Evolutionary conservation across 768 basidiomycete genomes (phyloP).

Genomic region (Psilocybe subaeruginosa): DNA sequence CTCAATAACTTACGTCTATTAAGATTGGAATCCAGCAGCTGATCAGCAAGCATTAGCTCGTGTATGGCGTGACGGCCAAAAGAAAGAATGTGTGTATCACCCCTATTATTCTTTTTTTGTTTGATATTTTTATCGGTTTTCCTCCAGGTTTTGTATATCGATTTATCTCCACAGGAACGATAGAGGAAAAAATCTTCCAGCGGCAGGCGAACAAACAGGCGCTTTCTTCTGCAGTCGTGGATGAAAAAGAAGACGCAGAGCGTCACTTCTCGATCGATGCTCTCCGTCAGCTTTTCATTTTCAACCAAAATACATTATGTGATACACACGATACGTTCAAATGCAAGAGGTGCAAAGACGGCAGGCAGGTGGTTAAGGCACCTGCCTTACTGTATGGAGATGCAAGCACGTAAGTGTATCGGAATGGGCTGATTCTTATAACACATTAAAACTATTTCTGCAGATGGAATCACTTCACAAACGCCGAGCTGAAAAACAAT

Average conservation of each 20-base stretch:
- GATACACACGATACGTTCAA: slow-evolving; percentile 99
- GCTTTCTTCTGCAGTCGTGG: slow-evolving; percentile 96
- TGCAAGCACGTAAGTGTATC: slow-evolving; percentile 85
- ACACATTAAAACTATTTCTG: background rate
- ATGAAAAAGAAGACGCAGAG: slow-evolving; percentile 94
- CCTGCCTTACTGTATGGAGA: slow-evolving; percentile 93
- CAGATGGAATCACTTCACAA: slow-evolving; percentile 98
- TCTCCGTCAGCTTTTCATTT: slow-evolving; percentile 88
- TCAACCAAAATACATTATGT: slow-evolving; percentile 83
- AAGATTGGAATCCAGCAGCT: slow-evolving; percentile 98
- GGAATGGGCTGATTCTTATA: background rate
- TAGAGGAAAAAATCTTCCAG: slow-evolving; percentile 99
- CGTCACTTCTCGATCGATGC: slow-evolving; percentile 93
- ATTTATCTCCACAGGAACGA: slow-evolving; percentile 95
- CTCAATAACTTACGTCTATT: background rate
- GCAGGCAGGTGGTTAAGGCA: slow-evolving; percentile 81
- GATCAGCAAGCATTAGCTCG: slow-evolving; percentile 98
- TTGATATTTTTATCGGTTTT: background rate
- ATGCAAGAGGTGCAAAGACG: slow-evolving; percentile 88
- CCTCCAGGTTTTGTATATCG: slow-evolving; percentile 92
- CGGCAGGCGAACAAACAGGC: slow-evolving; percentile 96
- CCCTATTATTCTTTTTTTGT: background rate
- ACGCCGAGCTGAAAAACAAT: slow-evolving; percentile 82
- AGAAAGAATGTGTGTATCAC: slow-evolving; percentile 87
- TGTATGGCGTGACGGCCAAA: slow-evolving; percentile 99